Evolutionary conservation across 1,284 basidiomycete species (phyloP), one percentile per base, ranked within the genome.

Genomic region (Trametes sp.): DNA sequence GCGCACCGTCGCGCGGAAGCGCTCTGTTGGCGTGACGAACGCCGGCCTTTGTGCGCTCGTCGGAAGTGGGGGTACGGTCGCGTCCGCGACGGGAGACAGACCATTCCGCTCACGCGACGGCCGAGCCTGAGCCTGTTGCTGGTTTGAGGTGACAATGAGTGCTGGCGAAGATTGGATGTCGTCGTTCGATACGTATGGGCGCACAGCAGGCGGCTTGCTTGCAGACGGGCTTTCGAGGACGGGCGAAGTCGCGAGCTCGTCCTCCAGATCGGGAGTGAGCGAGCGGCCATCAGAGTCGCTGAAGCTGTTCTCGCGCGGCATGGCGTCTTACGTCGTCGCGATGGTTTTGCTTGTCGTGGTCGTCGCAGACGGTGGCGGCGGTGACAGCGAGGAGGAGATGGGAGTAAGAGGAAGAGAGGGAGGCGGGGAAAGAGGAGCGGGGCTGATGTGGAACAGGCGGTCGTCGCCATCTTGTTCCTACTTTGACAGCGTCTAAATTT

Each of bases 221-320:
- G 51, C 59, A 16, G 57, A 61, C 7, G 63, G 50, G 23, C 33
- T 59, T 19, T 63, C 66, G 54, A 63, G 61, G 2, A 59, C 45
- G 9, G 66, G 66, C 9, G 66, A 65, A n/a, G 57, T n/a, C 46
- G 64, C 69, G 33, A 69, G 64, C 58, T 62, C 72, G 24, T 75
- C 71, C 44, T 75, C 73, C 26, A 82, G 75, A 68, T 87, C 84
- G 16, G 85, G 84, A 2, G 86, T 86, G 45, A 87, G 77, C 14
- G 86, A 87, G 51, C 84, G 80, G 24, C 84, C 82, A 28, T 85
- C 85, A 21, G 83, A 83, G 69, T 87, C 85, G 59, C 77, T 80
- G 74, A 86, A 81, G 75, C 86, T 87, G 74, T 87, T 85, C 70
- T 86, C 84, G 65, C 84, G 80, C 57, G 83, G 80, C 82, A 84